Percentiles rank a stretch among this genome's conserved stretches.
phyloP scores from a whole-genome alignment of 345 rosid species.

The Eucalyptus polyanthemos region DNA sequence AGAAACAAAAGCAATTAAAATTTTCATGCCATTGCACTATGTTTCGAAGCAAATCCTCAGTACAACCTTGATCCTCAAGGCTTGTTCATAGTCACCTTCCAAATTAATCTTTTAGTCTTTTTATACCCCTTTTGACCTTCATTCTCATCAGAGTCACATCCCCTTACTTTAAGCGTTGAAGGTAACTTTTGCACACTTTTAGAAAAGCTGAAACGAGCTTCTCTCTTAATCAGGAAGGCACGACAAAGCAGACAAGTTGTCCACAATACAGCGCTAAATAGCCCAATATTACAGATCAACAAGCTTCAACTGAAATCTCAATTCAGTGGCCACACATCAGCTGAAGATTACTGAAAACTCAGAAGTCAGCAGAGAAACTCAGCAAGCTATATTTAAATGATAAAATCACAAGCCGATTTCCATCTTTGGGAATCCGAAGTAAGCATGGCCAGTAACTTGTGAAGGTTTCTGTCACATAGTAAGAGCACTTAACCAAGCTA shows the following conservation, averaged over 20 bases:
- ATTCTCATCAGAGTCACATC: background rate
- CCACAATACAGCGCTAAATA: background rate
- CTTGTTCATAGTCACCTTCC: background rate
- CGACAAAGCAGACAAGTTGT: background rate
- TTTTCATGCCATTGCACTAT: background rate
- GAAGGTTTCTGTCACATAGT: background rate
- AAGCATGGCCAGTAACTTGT: background rate
- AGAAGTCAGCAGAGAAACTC: background rate
- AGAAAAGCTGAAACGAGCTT: background rate
- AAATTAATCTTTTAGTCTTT: background rate
- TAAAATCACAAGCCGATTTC: background rate
- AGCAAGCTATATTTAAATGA: background rate
- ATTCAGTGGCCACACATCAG: background rate
- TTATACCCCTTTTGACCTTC: background rate
- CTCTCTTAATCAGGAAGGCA: background rate
- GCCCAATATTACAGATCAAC: background rate
- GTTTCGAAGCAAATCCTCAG: background rate
- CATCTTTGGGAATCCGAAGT: background rate
- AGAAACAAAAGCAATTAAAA: background rate
- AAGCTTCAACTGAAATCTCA: background rate
- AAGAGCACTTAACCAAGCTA: background rate
- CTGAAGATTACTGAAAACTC: background rate
- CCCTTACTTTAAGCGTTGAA: background rate
- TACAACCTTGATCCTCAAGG: background rate
- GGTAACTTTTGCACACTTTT: background rate